A percentile compares a stretch with the other conserved stretches of the same genome.
Evolutionary conservation across 805 yeast species (phyloP).

Genomic region (Candida schatavii): DNA sequence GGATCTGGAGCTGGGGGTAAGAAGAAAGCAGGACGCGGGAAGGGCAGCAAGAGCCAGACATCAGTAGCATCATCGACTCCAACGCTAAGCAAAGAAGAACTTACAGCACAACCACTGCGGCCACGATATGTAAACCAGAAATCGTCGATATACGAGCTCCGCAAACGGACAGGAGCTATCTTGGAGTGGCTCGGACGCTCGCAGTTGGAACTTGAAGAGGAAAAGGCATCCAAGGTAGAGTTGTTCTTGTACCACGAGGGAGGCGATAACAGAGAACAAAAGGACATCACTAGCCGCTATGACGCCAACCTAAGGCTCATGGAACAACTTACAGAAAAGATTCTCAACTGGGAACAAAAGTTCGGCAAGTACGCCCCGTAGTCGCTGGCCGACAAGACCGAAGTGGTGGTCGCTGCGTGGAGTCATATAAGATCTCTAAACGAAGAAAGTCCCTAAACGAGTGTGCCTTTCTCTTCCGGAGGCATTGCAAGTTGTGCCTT

Average conservation of each 20-base stretch:
- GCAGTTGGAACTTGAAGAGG: constrained; percentile 77
- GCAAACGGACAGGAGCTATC: constrained; percentile 84
- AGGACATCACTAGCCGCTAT: constrained; percentile 39
- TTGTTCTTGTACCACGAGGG: constrained; percentile 46
- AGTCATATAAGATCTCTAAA: too few species aligned
- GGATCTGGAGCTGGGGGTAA: constrained; percentile 5
- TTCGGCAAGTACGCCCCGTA: constrained; percentile 51
- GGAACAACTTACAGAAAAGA: constrained; percentile 69
- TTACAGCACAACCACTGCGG: constrained; percentile 67
- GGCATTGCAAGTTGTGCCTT: too few species aligned
- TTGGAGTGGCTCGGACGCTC: constrained; percentile 87
- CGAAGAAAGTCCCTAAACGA: too few species aligned
- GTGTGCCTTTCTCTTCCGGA: too few species aligned
- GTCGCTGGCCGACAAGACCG: too few species aligned
- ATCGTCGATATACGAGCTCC: constrained; percentile 76
- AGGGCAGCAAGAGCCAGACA: constrained; percentile 5
- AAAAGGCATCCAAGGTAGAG: constrained; percentile 55
- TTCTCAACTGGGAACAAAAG: constrained; percentile 76
- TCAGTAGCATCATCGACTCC: constrained; percentile 4
- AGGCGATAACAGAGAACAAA: constrained; percentile 9
- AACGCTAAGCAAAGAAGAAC: constrained; percentile 37
- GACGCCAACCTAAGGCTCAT: constrained; percentile 61
- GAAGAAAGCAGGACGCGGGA: constrained; percentile 7
- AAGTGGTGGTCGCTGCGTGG: too few species aligned
- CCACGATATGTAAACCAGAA: constrained; percentile 82